Base-by-base conservation (phyloP, 106 monocot species). In the Agapanthus africanus region DNA sequence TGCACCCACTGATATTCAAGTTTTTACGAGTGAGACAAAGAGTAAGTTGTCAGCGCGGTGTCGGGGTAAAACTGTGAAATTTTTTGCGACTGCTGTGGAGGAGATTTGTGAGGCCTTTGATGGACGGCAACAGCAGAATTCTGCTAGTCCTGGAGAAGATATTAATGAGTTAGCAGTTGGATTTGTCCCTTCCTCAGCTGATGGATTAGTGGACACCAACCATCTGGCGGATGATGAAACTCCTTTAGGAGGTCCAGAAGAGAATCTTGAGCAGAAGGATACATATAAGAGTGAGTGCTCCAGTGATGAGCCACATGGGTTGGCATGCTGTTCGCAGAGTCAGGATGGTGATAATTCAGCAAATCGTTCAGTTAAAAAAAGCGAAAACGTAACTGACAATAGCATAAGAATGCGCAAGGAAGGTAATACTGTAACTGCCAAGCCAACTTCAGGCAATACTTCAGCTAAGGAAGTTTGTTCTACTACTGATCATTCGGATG, bases 41-140 rank as follows among this genome's bases (percentile, higher is more conserved):
- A 78, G 67, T 66, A 91, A 95, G 74, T 34, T 95, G 68, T 51
- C n/a, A 76, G 79, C 74, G 50, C 87, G 88, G 35, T 81, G 83
- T 57, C 76, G 82, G 59, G 82, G 88, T 65, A 95, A 91, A 72
- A 84, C 77, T 27, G 71, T 81, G 7, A 83, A 84, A 63, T 42
- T 70, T 74, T 95, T 95, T 78, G 65, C 77, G 41, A 66, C 68
- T 30, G 95, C 95, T 78, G 91, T 95, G 42, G 82, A 84, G 44
- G 76, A 95, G 83, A 95, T 95, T 27, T 88, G 85, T 73, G 72
- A 81, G 67, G 91, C 85, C 59, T 95, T 88, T 81, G 86, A 88
- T 59, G 74, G 73, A 74, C 59, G 78, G 49, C 75, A 78, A 16
- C 59, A 79, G 16, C 86, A 82, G 40, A 49, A 51, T 44, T 70